A percentile compares a stretch with the other conserved stretches of the same genome.
phyloP scores from a whole-genome alignment of 1,139 yeast genomes.

The Waltiozyma sp. region DNA sequence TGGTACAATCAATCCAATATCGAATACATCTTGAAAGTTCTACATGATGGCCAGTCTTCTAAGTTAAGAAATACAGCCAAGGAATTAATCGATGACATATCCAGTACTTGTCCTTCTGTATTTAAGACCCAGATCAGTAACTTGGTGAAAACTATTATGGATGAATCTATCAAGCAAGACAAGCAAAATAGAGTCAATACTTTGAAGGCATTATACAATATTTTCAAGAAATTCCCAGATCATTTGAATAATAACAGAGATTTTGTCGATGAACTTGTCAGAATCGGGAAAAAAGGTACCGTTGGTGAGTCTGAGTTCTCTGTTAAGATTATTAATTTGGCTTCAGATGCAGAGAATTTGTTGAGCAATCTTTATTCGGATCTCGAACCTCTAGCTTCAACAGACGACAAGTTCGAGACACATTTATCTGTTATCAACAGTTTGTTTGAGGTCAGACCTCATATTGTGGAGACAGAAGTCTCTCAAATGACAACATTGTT shows the following conservation, averaged over 20 bases:
- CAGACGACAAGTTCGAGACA: slow-evolving; percentile 33
- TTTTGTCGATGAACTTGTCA: slow-evolving; percentile 32
- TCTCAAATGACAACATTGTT: slow-evolving; percentile 49
- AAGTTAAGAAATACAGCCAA: slow-evolving; percentile 28
- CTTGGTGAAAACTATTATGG: slow-evolving; percentile 32
- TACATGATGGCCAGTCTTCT: slow-evolving; percentile 27
- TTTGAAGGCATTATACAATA: slow-evolving; percentile 52
- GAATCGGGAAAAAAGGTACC: slow-evolving; percentile 40
- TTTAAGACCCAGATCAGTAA: slow-evolving; percentile 49
- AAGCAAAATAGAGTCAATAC: slow-evolving; percentile 22
- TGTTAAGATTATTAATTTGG: slow-evolving; percentile 43
- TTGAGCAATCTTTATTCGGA: slow-evolving; percentile 29
- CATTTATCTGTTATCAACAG: slow-evolving; percentile 55
- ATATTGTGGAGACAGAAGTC: slow-evolving; percentile 40
- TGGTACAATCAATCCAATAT: slow-evolving; percentile 60
- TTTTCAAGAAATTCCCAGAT: slow-evolving; percentile 30
- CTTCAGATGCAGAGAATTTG: slow-evolving; percentile 30
- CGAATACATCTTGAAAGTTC: slow-evolving; percentile 36
- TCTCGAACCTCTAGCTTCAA: slow-evolving; percentile 41
- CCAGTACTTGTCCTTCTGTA: slow-evolving; percentile 52
- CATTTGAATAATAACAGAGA: slow-evolving; percentile 20
- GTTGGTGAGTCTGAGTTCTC: slow-evolving; percentile 60
- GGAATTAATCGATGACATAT: slow-evolving; percentile 47
- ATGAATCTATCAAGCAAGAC: slow-evolving; percentile 19
- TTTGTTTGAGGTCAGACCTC: slow-evolving; percentile 41